phyloP scores from a whole-genome alignment of 495 filamentous ascomycete species.

The Neurospora tetraspora region DNA sequence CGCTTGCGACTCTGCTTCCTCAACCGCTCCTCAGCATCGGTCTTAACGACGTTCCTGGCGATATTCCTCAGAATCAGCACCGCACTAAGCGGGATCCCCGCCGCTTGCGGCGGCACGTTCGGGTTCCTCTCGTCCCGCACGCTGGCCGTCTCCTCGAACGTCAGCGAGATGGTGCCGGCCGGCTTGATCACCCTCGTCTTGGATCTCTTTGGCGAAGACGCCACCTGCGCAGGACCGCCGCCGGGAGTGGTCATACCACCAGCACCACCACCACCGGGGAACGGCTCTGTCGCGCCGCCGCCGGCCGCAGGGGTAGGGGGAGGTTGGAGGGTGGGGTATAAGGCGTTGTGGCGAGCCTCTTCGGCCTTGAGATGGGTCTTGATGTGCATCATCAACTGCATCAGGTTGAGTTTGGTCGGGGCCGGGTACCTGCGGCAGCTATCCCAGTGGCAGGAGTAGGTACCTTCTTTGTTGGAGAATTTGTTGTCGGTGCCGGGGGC shows the following conservation, averaged over 20 bases:
- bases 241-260: background rate
- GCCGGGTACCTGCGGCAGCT: conserved; percentile 40
- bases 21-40: conserved; percentile 41
- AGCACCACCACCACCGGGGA: background rate
- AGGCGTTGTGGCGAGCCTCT: conserved; percentile 11
- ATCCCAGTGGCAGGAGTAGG: conserved; percentile 46
- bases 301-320: background rate
- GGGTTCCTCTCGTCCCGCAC: conserved; percentile 61
- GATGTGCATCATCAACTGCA: conserved; percentile 47
- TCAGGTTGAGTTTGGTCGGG: conserved; percentile 38
- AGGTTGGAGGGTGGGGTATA: background rate
- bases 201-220: conserved; percentile 25
- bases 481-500: conserved; percentile 39
- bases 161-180: conserved; percentile 41
- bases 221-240: background rate
- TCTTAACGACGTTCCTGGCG: conserved; percentile 60
- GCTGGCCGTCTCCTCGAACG: conserved; percentile 52
- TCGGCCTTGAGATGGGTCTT: conserved; percentile 52
- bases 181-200: conserved; percentile 42
- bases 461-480: conserved; percentile 31
- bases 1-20: conserved; percentile 34
- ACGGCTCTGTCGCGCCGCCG: background rate
- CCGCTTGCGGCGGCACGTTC: conserved; percentile 49
- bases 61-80: conserved; percentile 84
- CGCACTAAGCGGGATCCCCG: conserved; percentile 75